Evolutionary conservation across 305 asterid species (phyloP).

Genomic region (Ilex paraguariensis): DNA sequence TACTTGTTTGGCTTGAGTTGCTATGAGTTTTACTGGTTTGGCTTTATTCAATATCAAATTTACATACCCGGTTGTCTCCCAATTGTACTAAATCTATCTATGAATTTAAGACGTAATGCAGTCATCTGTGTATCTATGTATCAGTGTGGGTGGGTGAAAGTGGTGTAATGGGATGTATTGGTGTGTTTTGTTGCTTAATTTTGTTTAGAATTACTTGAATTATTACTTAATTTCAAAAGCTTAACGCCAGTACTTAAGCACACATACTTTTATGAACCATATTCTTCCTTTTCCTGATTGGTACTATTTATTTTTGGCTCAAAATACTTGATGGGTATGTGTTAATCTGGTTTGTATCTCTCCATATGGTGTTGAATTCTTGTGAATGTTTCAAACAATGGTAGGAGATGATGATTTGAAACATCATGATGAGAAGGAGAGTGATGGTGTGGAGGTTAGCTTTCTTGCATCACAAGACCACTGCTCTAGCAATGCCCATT

Average conservation of each 20-base stretch:
- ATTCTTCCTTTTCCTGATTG: background rate
- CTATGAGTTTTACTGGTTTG: conserved; percentile 2
- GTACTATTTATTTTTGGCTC: conserved; percentile 12
- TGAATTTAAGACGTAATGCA: no score
- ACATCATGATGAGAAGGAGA: conserved; percentile 25
- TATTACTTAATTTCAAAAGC: conserved; percentile 1
- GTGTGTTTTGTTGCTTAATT: background rate
- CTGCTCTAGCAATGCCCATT: no score
- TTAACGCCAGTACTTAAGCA: background rate
- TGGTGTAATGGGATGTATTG: conserved; percentile 2
- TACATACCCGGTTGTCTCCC: no score
- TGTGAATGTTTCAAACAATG: conserved; percentile 19
- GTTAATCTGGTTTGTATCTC: conserved; percentile 2
- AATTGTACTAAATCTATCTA: no score
- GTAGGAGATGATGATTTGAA: conserved; percentile 34
- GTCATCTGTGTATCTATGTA: no score
- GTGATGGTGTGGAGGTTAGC: conserved; percentile 30
- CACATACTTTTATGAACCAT: background rate
- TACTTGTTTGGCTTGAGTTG: conserved; percentile 6
- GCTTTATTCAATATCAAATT: no score
- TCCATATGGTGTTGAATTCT: conserved; percentile 20
- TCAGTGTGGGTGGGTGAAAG: background rate
- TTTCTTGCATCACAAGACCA: no score
- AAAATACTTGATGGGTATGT: conserved; percentile 1
- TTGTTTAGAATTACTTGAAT: conserved; percentile 11